Conservation (phyloP, 306 rosid species). For the Boehmeria nivea region DNA sequence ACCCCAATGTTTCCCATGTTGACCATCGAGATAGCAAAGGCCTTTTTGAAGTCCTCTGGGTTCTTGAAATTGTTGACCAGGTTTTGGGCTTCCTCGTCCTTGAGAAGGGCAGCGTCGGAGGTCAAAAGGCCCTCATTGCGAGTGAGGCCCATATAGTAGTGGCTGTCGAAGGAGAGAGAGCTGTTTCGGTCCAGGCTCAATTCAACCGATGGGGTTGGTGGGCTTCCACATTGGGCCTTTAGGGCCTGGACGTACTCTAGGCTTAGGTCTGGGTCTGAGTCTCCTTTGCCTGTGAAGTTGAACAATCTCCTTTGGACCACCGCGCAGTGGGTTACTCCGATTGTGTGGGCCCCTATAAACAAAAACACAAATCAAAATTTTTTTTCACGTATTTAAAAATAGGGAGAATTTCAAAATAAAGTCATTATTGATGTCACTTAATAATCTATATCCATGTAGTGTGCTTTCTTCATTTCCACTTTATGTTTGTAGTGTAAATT, state of each 20-base stretch:
- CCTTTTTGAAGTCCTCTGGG: conserved; percentile 25
- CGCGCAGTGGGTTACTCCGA: conserved; percentile 35
- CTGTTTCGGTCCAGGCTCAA: conserved; percentile 40
- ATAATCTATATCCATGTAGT: no score
- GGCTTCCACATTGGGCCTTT: conserved; percentile 10
- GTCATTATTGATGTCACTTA: no score
- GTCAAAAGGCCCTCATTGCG: conserved; percentile 41
- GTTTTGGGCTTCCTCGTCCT: neutral
- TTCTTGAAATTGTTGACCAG: conserved; percentile 17
- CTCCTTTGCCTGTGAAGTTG: conserved; percentile 39
- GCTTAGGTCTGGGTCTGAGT: conserved; percentile 25
- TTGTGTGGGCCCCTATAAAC: conserved; percentile 27
- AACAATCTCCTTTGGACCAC: conserved; percentile 25
- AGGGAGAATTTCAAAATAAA: no score
- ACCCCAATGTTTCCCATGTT: conserved; percentile 51
- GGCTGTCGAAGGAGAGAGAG: conserved; percentile 27
- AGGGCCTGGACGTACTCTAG: conserved; percentile 3
- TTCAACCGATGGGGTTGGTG: no score
- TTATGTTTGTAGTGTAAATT: no score
- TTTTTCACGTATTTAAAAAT: no score
- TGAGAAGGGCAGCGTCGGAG: conserved; percentile 59
- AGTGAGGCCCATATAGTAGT: conserved; percentile 34
- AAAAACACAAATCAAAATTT: neutral
- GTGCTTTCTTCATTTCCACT: no score
- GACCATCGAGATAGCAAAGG: conserved; percentile 47